A percentile compares a stretch with the other conserved stretches of the same genome.
Evolutionary conservation across 495 filamentous ascomycete genomes (phyloP).

Genomic region (Daldinia grandis): DNA sequence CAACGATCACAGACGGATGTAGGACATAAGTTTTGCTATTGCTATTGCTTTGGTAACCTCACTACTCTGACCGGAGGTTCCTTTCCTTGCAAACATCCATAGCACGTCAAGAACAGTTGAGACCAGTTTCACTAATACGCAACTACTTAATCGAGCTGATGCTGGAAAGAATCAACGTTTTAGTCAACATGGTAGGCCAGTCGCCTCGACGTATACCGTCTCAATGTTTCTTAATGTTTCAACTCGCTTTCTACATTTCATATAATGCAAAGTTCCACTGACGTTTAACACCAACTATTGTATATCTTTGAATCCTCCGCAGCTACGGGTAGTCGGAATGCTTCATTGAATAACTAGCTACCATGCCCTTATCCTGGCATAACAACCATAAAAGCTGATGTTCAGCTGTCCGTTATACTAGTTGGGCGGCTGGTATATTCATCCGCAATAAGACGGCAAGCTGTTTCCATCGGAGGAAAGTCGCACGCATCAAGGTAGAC

Average conservation of each 20-base stretch:
- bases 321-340: slow-evolving; percentile 16
- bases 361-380: slow-evolving; percentile 13
- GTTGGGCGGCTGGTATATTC: slow-evolving; percentile 10
- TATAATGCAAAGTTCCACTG: neutral
- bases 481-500: neutral
- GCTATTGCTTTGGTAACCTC: neutral
- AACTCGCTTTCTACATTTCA: neutral
- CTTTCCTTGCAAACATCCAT: neutral
- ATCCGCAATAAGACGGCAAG: slow-evolving; percentile 6
- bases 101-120: neutral
- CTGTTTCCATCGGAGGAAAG: neutral
- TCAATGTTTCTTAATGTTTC: neutral
- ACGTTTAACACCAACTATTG: neutral
- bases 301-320: neutral
- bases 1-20: neutral
- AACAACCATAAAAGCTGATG: slow-evolving; percentile 16
- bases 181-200: neutral
- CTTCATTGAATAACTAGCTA: slow-evolving; percentile 34
- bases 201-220: neutral
- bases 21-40: neutral
- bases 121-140: neutral
- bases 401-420: slow-evolving; percentile 32
- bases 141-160: neutral
- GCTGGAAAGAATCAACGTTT: neutral
- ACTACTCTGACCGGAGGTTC: neutral